Evolutionary conservation across 345 rosid species (phyloP).

Genomic region (Gossypium bickii): DNA sequence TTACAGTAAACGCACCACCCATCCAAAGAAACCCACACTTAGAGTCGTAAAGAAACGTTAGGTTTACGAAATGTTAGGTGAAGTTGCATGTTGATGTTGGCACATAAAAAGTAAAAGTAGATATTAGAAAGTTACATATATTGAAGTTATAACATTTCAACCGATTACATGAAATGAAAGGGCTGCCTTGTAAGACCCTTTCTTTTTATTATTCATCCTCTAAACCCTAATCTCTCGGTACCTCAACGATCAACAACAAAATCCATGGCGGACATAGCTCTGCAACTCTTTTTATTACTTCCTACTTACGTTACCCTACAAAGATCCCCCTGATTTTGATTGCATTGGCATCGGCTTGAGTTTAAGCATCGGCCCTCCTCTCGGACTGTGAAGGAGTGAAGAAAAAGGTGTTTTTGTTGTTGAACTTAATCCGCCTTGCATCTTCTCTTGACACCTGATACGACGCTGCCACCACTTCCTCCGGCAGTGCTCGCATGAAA

Average conservation of each 20-base stretch:
- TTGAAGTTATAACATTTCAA: background rate
- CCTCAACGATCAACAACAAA: background rate
- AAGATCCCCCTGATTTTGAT: background rate
- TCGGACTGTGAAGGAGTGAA: conserved; percentile 22
- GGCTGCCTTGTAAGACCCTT: background rate
- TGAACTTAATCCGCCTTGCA: conserved; percentile 51
- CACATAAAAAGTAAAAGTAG: background rate
- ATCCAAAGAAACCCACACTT: too few species aligned
- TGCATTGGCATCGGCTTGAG: conserved; percentile 11
- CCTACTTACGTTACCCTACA: background rate
- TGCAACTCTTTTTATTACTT: background rate
- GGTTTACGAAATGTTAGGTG: too few species aligned
- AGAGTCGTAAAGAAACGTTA: too few species aligned
- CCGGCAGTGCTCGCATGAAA: conserved; percentile 44
- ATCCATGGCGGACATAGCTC: background rate
- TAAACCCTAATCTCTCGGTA: background rate
- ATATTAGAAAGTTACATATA: background rate
- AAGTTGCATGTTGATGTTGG: too few species aligned
- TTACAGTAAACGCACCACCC: too few species aligned
- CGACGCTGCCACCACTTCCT: conserved; percentile 47
- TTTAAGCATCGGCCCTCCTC: conserved; percentile 49
- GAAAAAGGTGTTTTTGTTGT: conserved; percentile 40
- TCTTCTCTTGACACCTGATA: conserved; percentile 48
- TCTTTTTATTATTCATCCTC: background rate
- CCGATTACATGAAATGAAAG: background rate